A percentile compares a stretch with the other conserved stretches of the same genome.
These are phyloP conservation scores for Ceratobasidium sp. DNA, from an alignment of 1,284 basidiomycete species.

Conservation along the genomic window DNA sequence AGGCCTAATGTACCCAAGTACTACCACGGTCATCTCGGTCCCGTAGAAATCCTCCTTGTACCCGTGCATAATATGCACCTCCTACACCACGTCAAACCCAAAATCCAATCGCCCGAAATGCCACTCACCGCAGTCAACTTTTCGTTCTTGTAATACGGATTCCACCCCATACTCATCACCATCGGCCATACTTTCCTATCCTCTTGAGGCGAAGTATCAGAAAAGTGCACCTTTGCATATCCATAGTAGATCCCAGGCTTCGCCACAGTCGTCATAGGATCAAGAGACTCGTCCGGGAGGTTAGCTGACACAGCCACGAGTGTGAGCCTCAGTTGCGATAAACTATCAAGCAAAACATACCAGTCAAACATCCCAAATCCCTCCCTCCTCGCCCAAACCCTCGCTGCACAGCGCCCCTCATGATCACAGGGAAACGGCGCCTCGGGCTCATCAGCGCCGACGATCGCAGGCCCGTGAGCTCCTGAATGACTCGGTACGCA, in stretches of 20 bases:
- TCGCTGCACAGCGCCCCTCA: constrained; percentile 81
- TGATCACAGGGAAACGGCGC: constrained; percentile 82
- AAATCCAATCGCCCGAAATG: not conserved
- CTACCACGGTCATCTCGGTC: constrained; percentile 79
- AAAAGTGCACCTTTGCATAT: constrained; percentile 80
- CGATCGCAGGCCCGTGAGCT: constrained; percentile 65
- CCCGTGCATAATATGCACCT: constrained; percentile 94
- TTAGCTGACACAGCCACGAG: constrained; percentile 69
- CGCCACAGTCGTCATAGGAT: constrained; percentile 68
- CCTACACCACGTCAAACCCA: constrained; percentile 57
- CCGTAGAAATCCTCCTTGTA: constrained; percentile 93
- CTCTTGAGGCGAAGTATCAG: constrained; percentile 53
- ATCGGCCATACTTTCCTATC: constrained; percentile 84
- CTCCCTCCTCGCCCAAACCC: constrained; percentile 95
- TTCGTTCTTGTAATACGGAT: constrained; percentile 97
- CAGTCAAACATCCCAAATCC: constrained; percentile 95
- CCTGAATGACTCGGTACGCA: constrained; percentile 60
- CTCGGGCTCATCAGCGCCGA: constrained; percentile 72
- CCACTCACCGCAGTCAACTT: constrained; percentile 84
- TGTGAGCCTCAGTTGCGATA: constrained; percentile 10
- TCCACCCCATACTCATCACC: constrained; percentile 99
- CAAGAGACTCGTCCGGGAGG: constrained; percentile 81
- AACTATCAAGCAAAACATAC: no score
- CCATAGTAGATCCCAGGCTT: constrained; percentile 93
- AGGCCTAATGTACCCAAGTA: constrained; percentile 96